phyloP scores from a whole-genome alignment of 1,284 basidiomycete species.

The Ganoderma leucocontextum region DNA sequence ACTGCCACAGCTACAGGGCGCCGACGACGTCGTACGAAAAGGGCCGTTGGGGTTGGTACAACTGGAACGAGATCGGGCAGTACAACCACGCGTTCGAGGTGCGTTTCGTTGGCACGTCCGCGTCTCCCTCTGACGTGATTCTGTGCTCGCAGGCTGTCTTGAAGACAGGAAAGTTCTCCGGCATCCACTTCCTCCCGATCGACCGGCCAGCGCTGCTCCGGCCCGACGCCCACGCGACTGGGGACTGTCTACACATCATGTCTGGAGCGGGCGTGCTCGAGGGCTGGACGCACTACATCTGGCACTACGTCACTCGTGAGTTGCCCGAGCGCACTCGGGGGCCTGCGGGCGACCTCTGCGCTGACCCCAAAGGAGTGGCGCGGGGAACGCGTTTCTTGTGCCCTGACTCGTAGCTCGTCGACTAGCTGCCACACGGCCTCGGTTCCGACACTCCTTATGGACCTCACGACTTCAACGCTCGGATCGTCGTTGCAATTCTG shows the following conservation, averaged over 20 bases:
- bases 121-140: background rate
- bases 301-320: constrained; percentile 63
- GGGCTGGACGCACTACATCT: constrained; percentile 77
- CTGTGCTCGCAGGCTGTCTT: constrained; percentile 41
- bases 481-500: background rate
- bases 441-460: too few relatives aligned
- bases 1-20: constrained; percentile 56
- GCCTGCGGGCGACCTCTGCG: background rate
- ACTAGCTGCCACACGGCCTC: too few relatives aligned
- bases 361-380: background rate
- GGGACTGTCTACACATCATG: constrained; percentile 73
- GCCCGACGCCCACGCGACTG: constrained; percentile 68
- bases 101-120: background rate
- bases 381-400: background rate
- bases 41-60: constrained; percentile 60
- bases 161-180: constrained; percentile 50
- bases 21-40: constrained; percentile 54
- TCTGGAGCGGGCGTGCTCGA: constrained; percentile 70
- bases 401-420: background rate
- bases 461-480: too few relatives aligned
- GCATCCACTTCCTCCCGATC: constrained; percentile 66
- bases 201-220: constrained; percentile 65
- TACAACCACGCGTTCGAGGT: constrained; percentile 68
- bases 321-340: constrained; percentile 29
- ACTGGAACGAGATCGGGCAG: constrained; percentile 66